phyloP scores from a whole-genome alignment of 768 basidiomycete species.

The Collybia nuda region DNA sequence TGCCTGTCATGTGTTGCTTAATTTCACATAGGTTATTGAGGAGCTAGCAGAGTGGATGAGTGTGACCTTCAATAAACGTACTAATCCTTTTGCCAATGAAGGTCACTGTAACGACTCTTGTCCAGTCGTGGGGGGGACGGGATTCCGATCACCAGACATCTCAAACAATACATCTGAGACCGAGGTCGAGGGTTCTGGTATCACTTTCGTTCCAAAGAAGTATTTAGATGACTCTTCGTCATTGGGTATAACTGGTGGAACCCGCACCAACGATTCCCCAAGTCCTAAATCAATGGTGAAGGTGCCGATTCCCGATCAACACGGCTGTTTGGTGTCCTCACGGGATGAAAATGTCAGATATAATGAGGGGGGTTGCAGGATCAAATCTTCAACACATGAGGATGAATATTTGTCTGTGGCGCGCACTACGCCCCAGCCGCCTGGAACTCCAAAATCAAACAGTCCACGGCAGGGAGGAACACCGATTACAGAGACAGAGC shows the following conservation, averaged over 20 bases:
- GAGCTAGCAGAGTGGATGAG: conserved; percentile 93
- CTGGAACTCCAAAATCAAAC: conserved; percentile 21
- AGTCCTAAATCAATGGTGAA: background rate
- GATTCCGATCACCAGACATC: background rate
- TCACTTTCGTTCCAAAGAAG: conserved; percentile 56
- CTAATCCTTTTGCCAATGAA: no score
- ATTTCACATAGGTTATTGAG: conserved; percentile 51
- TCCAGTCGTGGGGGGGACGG: background rate
- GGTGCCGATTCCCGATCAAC: background rate
- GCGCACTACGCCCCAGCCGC: conserved; percentile 12
- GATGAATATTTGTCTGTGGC: conserved; percentile 6
- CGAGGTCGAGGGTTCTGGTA: conserved; percentile 68
- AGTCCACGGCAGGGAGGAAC: conserved; percentile 52
- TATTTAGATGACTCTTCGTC: conserved; percentile 14
- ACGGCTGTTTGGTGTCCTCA: no score
- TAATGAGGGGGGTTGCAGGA: no score
- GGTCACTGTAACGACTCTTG: no score
- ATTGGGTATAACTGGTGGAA: background rate
- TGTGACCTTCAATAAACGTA: conserved; percentile 46
- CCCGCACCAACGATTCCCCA: background rate
- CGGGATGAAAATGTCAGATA: no score
- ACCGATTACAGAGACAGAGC: conserved; percentile 73
- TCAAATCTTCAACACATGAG: background rate
- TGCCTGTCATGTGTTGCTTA: conserved; percentile 1
- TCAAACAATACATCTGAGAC: conserved; percentile 41